Base-by-base conservation (phyloP, 2,329 filamentous ascomycete species). In the Ophiostoma ulmi region DNA sequence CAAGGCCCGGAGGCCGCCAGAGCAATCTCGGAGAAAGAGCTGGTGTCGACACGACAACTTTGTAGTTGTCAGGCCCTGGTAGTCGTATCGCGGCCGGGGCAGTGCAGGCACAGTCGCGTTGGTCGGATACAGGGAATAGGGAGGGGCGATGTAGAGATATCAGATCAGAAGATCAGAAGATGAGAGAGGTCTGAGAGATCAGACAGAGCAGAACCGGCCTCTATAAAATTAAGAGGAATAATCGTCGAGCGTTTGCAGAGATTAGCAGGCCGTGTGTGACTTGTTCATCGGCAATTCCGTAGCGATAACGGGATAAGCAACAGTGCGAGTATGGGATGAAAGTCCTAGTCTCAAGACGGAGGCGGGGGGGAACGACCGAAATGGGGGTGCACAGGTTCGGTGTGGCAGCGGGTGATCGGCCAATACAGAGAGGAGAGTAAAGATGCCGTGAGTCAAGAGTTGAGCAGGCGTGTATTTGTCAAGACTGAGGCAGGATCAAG, bases 1-100 rank as follows among this genome's bases (percentile, higher is more conserved):
- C 68, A 68, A 68, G 72, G 72, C 72, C 73, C 73, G 72, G 73
- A 73, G 71, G 72, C 73, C 73, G 70, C 73, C 73, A 72, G 67
- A 64, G 35, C 58, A 70, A 72, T 72, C 36, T 65, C 63, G 36
- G 63, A 41, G 63, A 39, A 65, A 39, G n/a, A 31, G 67, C 68
- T 58, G 52, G 35, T 64, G 35, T 64, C 58, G 58, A 39, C 35
- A 39, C 63, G 63, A 65, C 63, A 65, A 65, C 63, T 65, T 63
- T 39, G 36, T 26, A 38, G 63, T 65, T 65, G 63, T 65, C 63
- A 65, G 20, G 35, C 31, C 48, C 52, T 69, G 67, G 48, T 52
- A 61, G 65, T 66, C 64, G 65, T 48, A 35, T 26, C 35, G 13
- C 26, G 36, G 65, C 44, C 22, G 65, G 66, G 65, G 69, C 58